Conservation (phyloP, 805 yeast genomes). For the Candida piceae region DNA sequence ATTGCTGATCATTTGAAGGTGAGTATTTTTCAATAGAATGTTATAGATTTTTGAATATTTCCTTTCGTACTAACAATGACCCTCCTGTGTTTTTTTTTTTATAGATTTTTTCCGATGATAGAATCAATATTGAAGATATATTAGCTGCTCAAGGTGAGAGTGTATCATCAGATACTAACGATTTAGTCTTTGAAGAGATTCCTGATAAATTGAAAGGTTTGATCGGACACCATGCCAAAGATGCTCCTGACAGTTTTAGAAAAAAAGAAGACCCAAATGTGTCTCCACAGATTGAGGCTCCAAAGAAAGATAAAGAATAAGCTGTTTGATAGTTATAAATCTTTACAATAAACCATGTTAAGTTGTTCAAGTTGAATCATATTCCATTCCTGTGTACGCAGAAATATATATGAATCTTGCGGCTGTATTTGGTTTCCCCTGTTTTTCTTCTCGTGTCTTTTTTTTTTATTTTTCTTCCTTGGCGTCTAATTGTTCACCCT, state of each 20-base stretch:
- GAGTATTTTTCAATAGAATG: constrained; percentile 17
- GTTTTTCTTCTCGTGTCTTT: no score
- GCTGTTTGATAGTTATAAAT: no score
- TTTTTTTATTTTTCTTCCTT: no score
- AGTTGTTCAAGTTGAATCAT: no score
- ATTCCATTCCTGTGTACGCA: background rate
- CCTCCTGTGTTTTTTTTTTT: constrained; percentile 14
- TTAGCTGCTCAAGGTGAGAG: constrained; percentile 71
- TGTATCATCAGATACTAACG: constrained; percentile 59
- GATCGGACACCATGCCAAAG: constrained; percentile 65
- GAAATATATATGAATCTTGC: no score
- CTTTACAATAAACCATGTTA: no score
- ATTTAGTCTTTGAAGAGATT: constrained; percentile 63
- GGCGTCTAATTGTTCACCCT: no score
- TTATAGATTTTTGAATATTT: background rate
- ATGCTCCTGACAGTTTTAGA: constrained; percentile 48
- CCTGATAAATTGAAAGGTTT: constrained; percentile 47
- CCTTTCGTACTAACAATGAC: background rate
- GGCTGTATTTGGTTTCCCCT: no score
- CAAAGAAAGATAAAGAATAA: constrained; percentile 1
- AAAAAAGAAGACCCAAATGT: constrained; percentile 5
- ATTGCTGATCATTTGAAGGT: constrained; percentile 81
- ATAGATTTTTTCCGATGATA: constrained; percentile 72
- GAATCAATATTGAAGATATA: constrained; percentile 75
- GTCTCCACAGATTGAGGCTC: constrained; percentile 10